Evolutionary conservation across 1,139 yeast species (phyloP).

Genomic region (Scheffersomyces quercinus): DNA sequence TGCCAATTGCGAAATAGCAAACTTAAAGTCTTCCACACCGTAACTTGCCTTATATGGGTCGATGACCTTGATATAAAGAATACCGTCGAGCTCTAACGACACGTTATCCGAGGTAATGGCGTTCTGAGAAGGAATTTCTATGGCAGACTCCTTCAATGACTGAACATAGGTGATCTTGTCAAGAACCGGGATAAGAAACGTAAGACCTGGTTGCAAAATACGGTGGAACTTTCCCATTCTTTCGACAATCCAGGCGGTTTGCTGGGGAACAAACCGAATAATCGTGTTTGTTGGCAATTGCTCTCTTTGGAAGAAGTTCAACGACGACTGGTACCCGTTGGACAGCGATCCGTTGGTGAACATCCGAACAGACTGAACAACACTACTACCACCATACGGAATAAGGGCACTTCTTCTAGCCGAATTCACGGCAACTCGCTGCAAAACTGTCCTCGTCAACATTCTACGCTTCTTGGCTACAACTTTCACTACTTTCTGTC

Average conservation of each 20-base stretch:
- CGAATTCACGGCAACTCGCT: no score
- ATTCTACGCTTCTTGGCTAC: no score
- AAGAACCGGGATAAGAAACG: slow-evolving; percentile 67
- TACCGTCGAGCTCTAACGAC: slow-evolving; percentile 81
- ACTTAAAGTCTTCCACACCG: slow-evolving; percentile 87
- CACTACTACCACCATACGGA: no score
- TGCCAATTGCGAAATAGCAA: slow-evolving; percentile 82
- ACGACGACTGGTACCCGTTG: slow-evolving; percentile 13
- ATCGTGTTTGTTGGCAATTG: slow-evolving; percentile 73
- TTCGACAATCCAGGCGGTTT: slow-evolving; percentile 89
- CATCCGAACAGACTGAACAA: no score
- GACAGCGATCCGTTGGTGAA: no score
- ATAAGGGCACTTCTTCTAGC: no score
- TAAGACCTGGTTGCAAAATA: slow-evolving; percentile 76
- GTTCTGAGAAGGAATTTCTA: slow-evolving; percentile 80
- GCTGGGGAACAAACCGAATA: slow-evolving; percentile 82
- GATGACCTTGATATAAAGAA: slow-evolving; percentile 70
- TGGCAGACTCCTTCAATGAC: slow-evolving; percentile 77
- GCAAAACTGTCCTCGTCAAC: no score
- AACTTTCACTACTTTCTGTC: no score
- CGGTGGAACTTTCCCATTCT: slow-evolving; percentile 85
- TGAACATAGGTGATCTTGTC: slow-evolving; percentile 82
- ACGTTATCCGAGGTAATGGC: slow-evolving; percentile 89
- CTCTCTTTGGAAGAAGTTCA: slow-evolving; percentile 67
- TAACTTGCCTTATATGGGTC: slow-evolving; percentile 87